These are phyloP conservation scores for Verticillium nubilum DNA, from an alignment of 2,329 filamentous ascomycete species.

Conservation along the genomic window DNA sequence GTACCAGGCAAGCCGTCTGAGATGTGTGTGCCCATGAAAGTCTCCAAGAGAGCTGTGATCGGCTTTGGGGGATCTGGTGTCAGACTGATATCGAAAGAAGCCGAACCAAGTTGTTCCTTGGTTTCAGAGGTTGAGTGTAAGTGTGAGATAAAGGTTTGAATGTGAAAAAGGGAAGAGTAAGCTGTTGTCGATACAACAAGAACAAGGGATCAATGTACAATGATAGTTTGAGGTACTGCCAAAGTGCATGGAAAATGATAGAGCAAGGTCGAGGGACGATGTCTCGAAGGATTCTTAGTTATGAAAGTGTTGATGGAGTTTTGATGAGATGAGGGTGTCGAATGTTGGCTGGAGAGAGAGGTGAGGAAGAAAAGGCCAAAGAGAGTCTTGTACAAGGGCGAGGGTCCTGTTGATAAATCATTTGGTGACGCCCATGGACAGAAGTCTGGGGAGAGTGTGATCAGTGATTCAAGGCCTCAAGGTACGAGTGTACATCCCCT, in stretches of 20 bases:
- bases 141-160: too few species aligned
- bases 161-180: background rate
- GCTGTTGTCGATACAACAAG: background rate
- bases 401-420: conserved; percentile 7
- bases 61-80: background rate
- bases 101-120: background rate
- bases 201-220: background rate
- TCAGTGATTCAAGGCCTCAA: conserved; percentile 2
- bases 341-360: background rate
- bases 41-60: too few species aligned
- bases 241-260: background rate
- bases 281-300: background rate
- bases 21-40: background rate
- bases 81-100: background rate
- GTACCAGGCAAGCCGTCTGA: conserved; percentile 3
- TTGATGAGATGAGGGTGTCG: background rate
- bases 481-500: conserved; percentile 4
- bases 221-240: background rate
- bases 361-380: background rate
- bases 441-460: background rate
- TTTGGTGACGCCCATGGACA: background rate
- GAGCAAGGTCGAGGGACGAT: background rate
- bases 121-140: too few species aligned
- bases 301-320: background rate
- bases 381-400: conserved; percentile 6